Percentiles rank a stretch among this genome's conserved stretches.
Conservation (phyloP, 768 basidiomycete species). For the Lyophyllum decastes region DNA sequence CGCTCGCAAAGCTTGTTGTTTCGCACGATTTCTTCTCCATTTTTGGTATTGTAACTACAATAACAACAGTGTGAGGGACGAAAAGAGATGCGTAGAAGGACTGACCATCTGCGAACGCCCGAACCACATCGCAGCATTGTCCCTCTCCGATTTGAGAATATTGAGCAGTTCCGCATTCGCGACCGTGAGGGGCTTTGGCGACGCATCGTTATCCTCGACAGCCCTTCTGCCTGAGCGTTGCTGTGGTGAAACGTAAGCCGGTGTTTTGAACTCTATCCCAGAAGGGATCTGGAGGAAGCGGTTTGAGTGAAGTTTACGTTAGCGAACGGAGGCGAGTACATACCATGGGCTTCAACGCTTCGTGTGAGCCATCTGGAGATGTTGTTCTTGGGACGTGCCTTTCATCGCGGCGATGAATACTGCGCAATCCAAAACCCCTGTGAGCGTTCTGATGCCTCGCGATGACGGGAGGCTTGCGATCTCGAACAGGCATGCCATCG, state of each 20-base stretch:
- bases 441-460: too few species aligned
- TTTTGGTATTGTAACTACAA: neutral
- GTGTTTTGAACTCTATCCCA: conserved; percentile 1
- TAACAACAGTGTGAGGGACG: neutral
- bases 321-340: neutral
- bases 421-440: too few species aligned
- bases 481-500: too few species aligned
- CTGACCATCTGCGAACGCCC: neutral
- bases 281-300: neutral
- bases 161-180: neutral
- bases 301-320: neutral
- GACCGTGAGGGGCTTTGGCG: neutral
- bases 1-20: neutral
- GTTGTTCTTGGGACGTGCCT: neutral
- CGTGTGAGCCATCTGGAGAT: neutral
- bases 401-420: neutral
- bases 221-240: neutral
- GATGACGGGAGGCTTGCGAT: too few species aligned
- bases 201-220: neutral
- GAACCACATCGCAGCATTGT: neutral
- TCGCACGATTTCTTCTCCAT: neutral
- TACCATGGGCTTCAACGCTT: neutral
- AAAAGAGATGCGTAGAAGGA: neutral
- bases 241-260: neutral
- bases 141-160: neutral